Percentiles rank a stretch among this genome's conserved stretches.
Conservation (phyloP, 768 basidiomycete genomes). For the Suillus alpinus region DNA sequence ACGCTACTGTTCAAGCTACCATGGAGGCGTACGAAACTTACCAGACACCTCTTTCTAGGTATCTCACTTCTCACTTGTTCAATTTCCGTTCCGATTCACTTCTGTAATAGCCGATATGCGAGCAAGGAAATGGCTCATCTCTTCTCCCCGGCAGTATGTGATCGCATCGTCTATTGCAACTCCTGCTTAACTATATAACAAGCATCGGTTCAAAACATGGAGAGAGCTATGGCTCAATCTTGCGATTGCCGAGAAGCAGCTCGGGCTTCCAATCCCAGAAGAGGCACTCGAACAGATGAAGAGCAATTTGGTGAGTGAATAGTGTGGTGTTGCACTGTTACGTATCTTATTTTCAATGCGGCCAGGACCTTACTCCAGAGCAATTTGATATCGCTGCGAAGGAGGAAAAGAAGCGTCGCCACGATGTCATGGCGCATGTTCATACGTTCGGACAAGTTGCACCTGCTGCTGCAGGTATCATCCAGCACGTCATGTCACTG, state of each 20-base stretch:
- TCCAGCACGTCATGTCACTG: constrained; percentile 59
- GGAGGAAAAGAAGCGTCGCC: constrained; percentile 96
- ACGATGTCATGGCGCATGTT: constrained; percentile 99
- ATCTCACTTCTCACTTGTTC: constrained; percentile 6
- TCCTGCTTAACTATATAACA: constrained; percentile 1
- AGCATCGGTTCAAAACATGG: constrained; percentile 98
- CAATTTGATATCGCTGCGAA: constrained; percentile 90
- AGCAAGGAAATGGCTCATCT: constrained; percentile 98
- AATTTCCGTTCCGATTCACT: not conserved
- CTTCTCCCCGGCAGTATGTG: constrained; percentile 86
- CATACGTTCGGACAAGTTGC: constrained; percentile 95
- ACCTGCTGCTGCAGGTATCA: constrained; percentile 93
- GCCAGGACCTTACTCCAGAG: constrained; percentile 74
- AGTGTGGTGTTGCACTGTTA: not conserved
- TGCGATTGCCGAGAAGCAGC: constrained; percentile 93
- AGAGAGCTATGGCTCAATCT: constrained; percentile 93
- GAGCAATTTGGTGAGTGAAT: constrained; percentile 68
- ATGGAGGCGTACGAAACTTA: constrained; percentile 71
- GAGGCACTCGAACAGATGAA: constrained; percentile 94
- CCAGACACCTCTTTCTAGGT: constrained; percentile 83
- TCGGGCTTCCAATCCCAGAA: constrained; percentile 86
- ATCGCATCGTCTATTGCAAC: not conserved
- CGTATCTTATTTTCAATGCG: constrained; percentile 9
- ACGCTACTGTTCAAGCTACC: constrained; percentile 16
- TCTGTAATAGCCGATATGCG: constrained; percentile 81